Evolutionary conservation across 1,139 yeast species (phyloP), one percentile per base, ranked within the genome.

Genomic region (Pichia sp.): DNA sequence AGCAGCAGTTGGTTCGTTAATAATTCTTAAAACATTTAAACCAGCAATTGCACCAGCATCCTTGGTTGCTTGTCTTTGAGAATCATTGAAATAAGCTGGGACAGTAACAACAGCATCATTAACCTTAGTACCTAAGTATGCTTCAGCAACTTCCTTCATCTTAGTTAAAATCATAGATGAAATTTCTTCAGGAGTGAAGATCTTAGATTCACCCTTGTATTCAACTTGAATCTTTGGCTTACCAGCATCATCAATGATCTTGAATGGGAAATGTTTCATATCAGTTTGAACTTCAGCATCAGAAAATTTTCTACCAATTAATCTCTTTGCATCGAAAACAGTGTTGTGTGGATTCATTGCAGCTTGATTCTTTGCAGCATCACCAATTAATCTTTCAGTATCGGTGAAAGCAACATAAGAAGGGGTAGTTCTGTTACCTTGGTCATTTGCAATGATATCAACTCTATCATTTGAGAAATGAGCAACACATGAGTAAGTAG

Each of bases 391-490:
- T 82, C 97, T 86, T 81, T 89, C 96, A 76, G 87, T 87, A 70
- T 84, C 84, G 68, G 95, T 87, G 85, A 89, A 89, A 62, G 96
- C 96, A 72, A 89, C 96, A 79, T 87, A 89, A 62, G 96, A 89
- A 70, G 96, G 96, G 67, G 96, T 89, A 69, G 87, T 93, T 80
- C 96, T 87, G 88, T 88, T 88, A 84, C 96, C 96, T 82, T 89
- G 96, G 75, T 89, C 96, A 79, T 89, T 89, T 74, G 96, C 96
- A 76, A 89, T 88, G 73, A 89, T 89, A 75, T 88, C 96, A 62
- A 74, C 90, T 74, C 86, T 90, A 78, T 81, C 85, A 48, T 58
- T 58, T 25, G 62, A 89, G 77, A 79, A 87, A 77, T 88, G 87
- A 68, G 96, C 96, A 64, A 89, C 96, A 84, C 96, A 89, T 60